These are phyloP conservation scores for Trypanosoma avium DNA, from an alignment of 208 protist genomes.

Conservation along the genomic window DNA sequence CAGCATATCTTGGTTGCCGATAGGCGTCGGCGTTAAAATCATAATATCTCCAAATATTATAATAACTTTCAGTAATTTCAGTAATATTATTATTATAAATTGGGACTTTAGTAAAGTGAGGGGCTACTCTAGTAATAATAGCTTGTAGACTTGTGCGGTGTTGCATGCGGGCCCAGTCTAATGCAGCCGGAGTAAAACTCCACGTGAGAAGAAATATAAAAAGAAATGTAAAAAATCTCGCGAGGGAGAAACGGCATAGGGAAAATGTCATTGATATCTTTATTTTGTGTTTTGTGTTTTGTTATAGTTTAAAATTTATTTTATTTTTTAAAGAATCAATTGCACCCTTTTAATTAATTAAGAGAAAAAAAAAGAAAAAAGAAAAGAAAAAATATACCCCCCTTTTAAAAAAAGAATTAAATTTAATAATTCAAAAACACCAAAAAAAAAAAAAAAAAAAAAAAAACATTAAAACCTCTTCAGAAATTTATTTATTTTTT, in stretches of 20 bases:
- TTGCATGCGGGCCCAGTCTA: slow-evolving; percentile 45
- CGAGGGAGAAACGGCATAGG: neutral
- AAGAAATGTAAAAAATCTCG: slow-evolving; percentile 15
- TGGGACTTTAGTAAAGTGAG: slow-evolving; percentile 45
- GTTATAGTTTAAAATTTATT: too few species aligned
- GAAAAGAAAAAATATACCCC: too few species aligned
- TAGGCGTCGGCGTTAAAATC: slow-evolving; percentile 65
- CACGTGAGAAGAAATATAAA: slow-evolving; percentile 24
- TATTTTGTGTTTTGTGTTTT: neutral
- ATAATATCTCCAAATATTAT: slow-evolving; percentile 57
- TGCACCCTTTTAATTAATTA: too few species aligned
- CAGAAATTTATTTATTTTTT: too few species aligned
- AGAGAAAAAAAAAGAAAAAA: too few species aligned
- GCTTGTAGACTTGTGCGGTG: slow-evolving; percentile 51
- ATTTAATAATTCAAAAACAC: neutral
- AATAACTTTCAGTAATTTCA: slow-evolving; percentile 44
- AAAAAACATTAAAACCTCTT: too few species aligned
- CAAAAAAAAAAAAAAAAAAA: slow-evolving; percentile 18
- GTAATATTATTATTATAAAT: too few species aligned
- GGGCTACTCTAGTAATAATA: slow-evolving; percentile 54
- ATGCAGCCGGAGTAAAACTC: slow-evolving; percentile 36
- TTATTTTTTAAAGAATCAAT: too few species aligned
- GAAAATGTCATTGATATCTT: neutral
- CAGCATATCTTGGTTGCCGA: slow-evolving; percentile 20
- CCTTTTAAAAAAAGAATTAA: neutral